These are phyloP conservation scores for Neoboletus subvelutipes DNA, from an alignment of 768 basidiomycete species.

Conservation along the genomic window DNA sequence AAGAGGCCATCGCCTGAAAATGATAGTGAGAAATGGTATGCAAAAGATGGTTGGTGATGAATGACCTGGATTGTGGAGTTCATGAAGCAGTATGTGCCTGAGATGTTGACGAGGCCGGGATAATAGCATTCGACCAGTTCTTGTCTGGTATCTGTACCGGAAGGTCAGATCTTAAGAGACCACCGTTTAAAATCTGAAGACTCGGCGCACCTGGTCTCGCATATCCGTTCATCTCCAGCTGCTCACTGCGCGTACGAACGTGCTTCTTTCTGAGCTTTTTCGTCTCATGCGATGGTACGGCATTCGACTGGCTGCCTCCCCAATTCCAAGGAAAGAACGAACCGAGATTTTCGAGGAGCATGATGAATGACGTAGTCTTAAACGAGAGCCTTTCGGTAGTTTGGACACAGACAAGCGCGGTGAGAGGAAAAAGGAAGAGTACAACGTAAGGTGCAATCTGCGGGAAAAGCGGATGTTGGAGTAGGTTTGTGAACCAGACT, in stretches of 20 bases:
- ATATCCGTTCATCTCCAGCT: constrained; percentile 45
- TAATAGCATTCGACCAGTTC: constrained; percentile 50
- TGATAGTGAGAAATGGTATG: constrained; percentile 16
- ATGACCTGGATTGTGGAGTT: constrained; percentile 89
- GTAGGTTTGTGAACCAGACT: constrained; percentile 40
- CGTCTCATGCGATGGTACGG: constrained; percentile 31
- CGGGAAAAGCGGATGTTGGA: constrained; percentile 42
- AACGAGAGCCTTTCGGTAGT: constrained; percentile 32
- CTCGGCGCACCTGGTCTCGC: constrained; percentile 29
- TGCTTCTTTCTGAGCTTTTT: constrained; percentile 51
- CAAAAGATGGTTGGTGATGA: neutral
- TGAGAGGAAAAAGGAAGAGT: constrained; percentile 45
- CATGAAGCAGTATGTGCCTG: constrained; percentile 97
- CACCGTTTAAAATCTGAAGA: neutral
- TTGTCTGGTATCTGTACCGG: constrained; percentile 23
- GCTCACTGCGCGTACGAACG: constrained; percentile 54
- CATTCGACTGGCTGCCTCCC: constrained; percentile 35
- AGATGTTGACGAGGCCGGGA: constrained; percentile 92
- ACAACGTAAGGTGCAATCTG: constrained; percentile 60
- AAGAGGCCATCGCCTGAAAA: constrained; percentile 80
- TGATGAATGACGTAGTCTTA: constrained; percentile 28
- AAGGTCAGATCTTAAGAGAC: constrained; percentile 1
- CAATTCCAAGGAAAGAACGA: constrained; percentile 64
- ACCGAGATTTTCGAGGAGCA: constrained; percentile 63
- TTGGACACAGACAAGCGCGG: constrained; percentile 33